A percentile compares a stretch with the other conserved stretches of the same genome.
Conservation (phyloP, 1,284 basidiomycete genomes). For the Tilletiopsis washingtonensis region DNA sequence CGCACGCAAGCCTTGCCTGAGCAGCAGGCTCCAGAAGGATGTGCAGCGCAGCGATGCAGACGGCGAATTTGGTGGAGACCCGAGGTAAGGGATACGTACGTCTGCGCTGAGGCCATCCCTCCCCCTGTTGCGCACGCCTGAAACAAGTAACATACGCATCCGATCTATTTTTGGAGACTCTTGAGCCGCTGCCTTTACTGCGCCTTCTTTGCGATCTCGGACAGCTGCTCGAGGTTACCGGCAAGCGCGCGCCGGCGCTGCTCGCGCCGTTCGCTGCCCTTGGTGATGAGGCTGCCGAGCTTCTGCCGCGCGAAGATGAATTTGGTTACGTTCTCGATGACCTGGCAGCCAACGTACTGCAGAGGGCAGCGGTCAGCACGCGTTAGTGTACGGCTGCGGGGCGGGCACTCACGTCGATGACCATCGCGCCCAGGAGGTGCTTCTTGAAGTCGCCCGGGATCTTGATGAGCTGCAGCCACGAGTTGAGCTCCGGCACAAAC, state of each 20-base stretch:
- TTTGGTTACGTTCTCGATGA: slow-evolving; percentile 77
- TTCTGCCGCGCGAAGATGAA: slow-evolving; percentile 77
- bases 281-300: slow-evolving; percentile 72
- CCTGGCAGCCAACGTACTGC: slow-evolving; percentile 62
- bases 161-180: too few relatives aligned
- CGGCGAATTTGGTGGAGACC: too few relatives aligned
- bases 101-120: too few relatives aligned
- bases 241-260: slow-evolving; percentile 19
- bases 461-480: slow-evolving; percentile 93
- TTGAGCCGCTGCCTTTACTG: too few relatives aligned
- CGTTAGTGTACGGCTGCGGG: neutral
- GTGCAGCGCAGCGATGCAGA: too few relatives aligned
- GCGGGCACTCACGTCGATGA: neutral
- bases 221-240: slow-evolving; percentile 4
- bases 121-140: too few relatives aligned
- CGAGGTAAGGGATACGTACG: too few relatives aligned
- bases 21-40: too few relatives aligned
- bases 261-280: slow-evolving; percentile 19
- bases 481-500: slow-evolving; percentile 86
- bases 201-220: neutral
- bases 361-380: neutral
- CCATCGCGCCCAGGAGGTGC: too few relatives aligned
- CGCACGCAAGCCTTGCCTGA: too few relatives aligned
- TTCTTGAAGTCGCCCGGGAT: slow-evolving; percentile 62
- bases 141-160: too few relatives aligned